Conservation (phyloP, 1,284 basidiomycete species). For the Clitocybe nebularis region DNA sequence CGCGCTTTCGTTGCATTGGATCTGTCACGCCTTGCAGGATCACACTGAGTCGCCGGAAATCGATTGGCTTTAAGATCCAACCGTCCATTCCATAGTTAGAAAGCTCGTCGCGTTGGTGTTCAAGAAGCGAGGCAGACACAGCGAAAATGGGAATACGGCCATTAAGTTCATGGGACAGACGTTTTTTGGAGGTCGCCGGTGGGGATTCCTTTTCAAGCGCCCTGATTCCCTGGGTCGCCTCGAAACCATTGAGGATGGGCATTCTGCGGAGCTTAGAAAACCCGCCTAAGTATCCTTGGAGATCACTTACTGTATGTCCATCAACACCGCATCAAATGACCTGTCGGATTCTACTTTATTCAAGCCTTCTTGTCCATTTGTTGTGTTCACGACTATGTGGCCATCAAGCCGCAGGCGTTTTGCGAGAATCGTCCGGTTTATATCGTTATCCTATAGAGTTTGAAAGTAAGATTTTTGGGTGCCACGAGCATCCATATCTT, state of each 20-base stretch:
- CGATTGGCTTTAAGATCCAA: constrained; percentile 85
- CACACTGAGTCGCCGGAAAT: constrained; percentile 66
- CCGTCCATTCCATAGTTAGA: constrained; percentile 70
- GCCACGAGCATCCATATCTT: background rate
- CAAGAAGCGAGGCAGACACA: constrained; percentile 75
- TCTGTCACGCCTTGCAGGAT: constrained; percentile 64
- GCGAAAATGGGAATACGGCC: constrained; percentile 80
- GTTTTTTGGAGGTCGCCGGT: constrained; percentile 10
- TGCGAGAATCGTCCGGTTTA: constrained; percentile 72
- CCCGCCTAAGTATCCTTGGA: background rate
- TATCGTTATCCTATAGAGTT: constrained; percentile 59
- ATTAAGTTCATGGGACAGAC: constrained; percentile 53
- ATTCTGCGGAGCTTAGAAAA: constrained; percentile 45
- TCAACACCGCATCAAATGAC: constrained; percentile 73
- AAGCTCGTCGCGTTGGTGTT: constrained; percentile 60
- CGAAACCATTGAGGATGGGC: constrained; percentile 80
- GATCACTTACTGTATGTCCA: constrained; percentile 74
- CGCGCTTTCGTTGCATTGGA: constrained; percentile 42
- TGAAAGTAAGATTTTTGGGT: background rate
- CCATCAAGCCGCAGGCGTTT: constrained; percentile 70
- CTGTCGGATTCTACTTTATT: constrained; percentile 58
- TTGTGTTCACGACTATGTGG: constrained; percentile 63
- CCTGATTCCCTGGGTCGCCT: constrained; percentile 68
- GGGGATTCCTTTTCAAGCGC: constrained; percentile 44
- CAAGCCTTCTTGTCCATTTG: constrained; percentile 77